These are phyloP conservation scores for Pythium aquatile DNA, from an alignment of 352 stramenopile genomes.

Conservation along the genomic window DNA sequence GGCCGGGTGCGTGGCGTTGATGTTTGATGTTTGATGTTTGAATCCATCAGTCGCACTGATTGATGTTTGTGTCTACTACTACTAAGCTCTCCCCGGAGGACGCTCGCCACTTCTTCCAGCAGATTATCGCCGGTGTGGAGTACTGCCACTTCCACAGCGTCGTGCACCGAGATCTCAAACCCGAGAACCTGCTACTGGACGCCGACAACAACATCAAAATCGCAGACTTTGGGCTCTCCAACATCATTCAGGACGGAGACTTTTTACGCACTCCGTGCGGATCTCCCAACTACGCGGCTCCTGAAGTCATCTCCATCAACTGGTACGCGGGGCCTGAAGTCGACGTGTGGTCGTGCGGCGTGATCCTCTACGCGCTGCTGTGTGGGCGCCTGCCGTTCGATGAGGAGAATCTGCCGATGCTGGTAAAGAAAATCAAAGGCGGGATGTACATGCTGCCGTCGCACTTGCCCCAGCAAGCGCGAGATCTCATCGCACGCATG, in stretches of 20 bases:
- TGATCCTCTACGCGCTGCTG: conserved; percentile 99
- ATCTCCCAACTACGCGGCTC: conserved; percentile 99
- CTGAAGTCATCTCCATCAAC: conserved; percentile 98
- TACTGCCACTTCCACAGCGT: conserved; percentile 99
- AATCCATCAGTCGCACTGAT: background rate
- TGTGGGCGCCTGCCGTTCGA: conserved; percentile 98
- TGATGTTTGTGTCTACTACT: background rate
- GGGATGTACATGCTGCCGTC: conserved; percentile 98
- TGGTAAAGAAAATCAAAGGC: conserved; percentile 99
- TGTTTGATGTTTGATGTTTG: background rate
- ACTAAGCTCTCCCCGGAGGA: conserved; percentile 94
- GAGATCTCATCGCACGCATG: conserved; percentile 98
- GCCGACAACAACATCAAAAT: conserved; percentile 99
- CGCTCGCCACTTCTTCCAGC: conserved; percentile 99
- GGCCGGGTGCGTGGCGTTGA: conserved; percentile 49
- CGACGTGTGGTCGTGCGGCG: conserved; percentile 99
- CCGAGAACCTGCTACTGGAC: conserved; percentile 97
- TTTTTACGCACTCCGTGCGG: conserved; percentile 98
- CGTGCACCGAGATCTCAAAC: conserved; percentile 98
- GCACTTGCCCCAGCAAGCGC: conserved; percentile 95
- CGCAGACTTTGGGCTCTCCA: conserved; percentile 99
- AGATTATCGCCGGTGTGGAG: conserved; percentile 97
- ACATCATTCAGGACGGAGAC: conserved; percentile 98
- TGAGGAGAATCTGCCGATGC: conserved; percentile 97
- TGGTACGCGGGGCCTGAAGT: conserved; percentile 98